These are phyloP conservation scores for Sphaerostilbella broomeana DNA, from an alignment of 2,329 filamentous ascomycete species.

Conservation along the genomic window DNA sequence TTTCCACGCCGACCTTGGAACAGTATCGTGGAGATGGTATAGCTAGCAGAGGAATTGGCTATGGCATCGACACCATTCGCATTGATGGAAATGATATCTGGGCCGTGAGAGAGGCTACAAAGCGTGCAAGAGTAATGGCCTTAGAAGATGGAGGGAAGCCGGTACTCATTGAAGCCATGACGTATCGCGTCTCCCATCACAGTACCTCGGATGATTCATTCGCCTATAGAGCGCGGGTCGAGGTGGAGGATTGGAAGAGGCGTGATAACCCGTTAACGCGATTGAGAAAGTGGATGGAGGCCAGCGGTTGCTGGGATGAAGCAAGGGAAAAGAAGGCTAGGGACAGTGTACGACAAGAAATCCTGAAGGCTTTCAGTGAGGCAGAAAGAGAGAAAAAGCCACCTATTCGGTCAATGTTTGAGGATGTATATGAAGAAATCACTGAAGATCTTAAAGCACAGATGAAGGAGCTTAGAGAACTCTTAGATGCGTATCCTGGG, in stretches of 20 bases:
- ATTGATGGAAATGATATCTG: slow-evolving; percentile 95
- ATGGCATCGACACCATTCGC: slow-evolving; percentile 88
- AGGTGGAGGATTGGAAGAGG: slow-evolving; percentile 93
- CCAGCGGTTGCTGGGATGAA: slow-evolving; percentile 77
- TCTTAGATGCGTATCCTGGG: slow-evolving; percentile 78
- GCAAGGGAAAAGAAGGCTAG: slow-evolving; percentile 68
- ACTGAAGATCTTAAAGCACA: slow-evolving; percentile 74
- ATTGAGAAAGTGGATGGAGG: slow-evolving; percentile 85
- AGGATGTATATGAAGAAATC: slow-evolving; percentile 82
- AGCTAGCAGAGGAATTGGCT: slow-evolving; percentile 76
- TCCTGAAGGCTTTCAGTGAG: slow-evolving; percentile 76
- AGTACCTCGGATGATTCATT: slow-evolving; percentile 96
- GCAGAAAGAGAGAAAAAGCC: slow-evolving; percentile 80
- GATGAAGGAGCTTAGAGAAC: slow-evolving; percentile 62
- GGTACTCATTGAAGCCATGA: slow-evolving; percentile 90
- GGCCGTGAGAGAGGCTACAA: slow-evolving; percentile 75
- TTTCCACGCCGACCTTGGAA: slow-evolving; percentile 81
- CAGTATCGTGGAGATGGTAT: slow-evolving; percentile 91
- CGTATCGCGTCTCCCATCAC: slow-evolving; percentile 95
- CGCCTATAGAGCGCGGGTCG: slow-evolving; percentile 85
- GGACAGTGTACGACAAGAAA: slow-evolving; percentile 60
- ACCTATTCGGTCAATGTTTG: slow-evolving; percentile 65
- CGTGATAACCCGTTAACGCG: slow-evolving; percentile 84
- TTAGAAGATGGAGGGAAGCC: slow-evolving; percentile 74
- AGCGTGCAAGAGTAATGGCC: slow-evolving; percentile 69